Base-by-base conservation (phyloP, 768 basidiomycete species). In the Cystobasidium tubakii region DNA sequence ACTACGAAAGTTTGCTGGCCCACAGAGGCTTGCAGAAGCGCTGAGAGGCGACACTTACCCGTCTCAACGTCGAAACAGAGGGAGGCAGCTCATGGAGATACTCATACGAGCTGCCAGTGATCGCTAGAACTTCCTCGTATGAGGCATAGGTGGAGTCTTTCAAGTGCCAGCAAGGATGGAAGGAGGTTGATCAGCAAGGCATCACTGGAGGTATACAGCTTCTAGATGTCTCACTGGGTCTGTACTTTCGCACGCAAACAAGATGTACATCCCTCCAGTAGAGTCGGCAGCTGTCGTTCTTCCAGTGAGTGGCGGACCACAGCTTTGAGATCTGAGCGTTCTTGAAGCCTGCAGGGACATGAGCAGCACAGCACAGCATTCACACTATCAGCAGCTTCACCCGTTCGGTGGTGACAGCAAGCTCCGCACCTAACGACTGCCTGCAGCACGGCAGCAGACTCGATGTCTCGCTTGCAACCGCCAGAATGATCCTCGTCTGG, bases 261-360 rank as follows among this genome's bases (percentile, higher is more conserved):
- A 71, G 50, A 55, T 71, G 69, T 9, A 36, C 39, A 23, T 44
- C 69, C 36, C 60, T 71, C 69, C 69, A 71, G 69, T 71, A 60
- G 33, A 27, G 15, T 55, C 46, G 39, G 36, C 69, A 71, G 21
- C 10, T 6, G 23, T 71, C 69, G 54, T 34, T 67, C 36, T 71
- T 71, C 69, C 69, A 71, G 29, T 71, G 69, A n/a, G 54, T 27
- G 10, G 69, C 69, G 1, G 69, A 27, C 69, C 69, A 71, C 3
- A 71, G 44, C 69, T 71, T 71, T 55, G 69, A 71, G 21, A 71
- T 39, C 13, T 60, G 50, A 15, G 29, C 25, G 29, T 71, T 71
- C 44, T 55, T 55, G 54, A 31, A 62, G 53, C 69, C 69, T 71
- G 69, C 57, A 29, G 4, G 15, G 21, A 29, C 69, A 55, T 7